Evolutionary conservation across 73 alveolate genomes (phyloP), one percentile per base, ranked within the genome.

Genomic region (Paramecium tetraurelia): DNA sequence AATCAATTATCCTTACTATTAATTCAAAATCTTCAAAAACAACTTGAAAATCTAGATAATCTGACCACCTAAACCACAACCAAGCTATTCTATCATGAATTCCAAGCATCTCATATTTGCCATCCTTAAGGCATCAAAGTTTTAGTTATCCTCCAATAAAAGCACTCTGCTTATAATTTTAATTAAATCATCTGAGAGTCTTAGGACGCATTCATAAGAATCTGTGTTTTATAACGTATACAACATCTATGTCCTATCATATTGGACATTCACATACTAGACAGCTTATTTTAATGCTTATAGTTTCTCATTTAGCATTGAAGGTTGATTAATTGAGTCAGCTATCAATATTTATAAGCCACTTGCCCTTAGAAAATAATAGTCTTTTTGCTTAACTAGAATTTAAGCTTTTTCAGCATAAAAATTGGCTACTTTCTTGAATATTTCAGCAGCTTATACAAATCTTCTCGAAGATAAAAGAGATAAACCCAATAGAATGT

Each of bases 391-490:
- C 22, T 48, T 80, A 7, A 46, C 31, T 9, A 63, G 9, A 63
- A 80, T 9, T 11, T 43, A 11, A 12, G 90, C 90, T 80, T 48
- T 80, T 46, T 41, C 75, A 38, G 90, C 90, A 80, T 43, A 80
- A 80, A 31, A 41, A 44, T 20, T 18, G 29, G 90, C 90, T 24
- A 80, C 90, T 46, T 80, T 80, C 90, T 48, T 80, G n/a, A 80
- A 80, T 80, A 80, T 80, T 46, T 80, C 90, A 12, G 90, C 70
- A 80, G 90, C 90, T 48, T 80, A 46, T 22, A 80, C 57, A 48
- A 44, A 80, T 24, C 90, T 33, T 80, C 90, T 80, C 20, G 90
- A 80, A 14, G 90, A 80, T 3, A 80, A 35, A 21, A 80, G 57
- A 10, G 90, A 80, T 43, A 80, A 35, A 2, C 90, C 90, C 16